Percentiles rank a stretch among this genome's conserved stretches.
Conservation (phyloP, 179 eudicot species). For the Silene coronaria region DNA sequence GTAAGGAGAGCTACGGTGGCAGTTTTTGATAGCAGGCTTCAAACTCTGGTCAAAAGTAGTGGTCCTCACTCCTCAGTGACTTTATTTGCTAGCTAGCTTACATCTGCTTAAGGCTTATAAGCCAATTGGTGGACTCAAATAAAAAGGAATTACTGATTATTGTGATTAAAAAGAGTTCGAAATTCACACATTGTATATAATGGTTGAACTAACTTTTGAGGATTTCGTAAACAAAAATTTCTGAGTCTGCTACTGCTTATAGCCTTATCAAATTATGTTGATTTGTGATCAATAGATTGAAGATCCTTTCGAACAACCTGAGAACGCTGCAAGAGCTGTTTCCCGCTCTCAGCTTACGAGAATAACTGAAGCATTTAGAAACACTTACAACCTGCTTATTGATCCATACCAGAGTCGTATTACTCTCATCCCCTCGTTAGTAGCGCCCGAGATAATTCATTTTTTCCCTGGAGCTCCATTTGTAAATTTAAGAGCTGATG, state of each 20-base stretch:
- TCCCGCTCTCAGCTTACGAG: slow-evolving; percentile 35
- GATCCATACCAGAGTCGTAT: slow-evolving; percentile 35
- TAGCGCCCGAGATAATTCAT: slow-evolving; percentile 36
- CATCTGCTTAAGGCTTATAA: no score
- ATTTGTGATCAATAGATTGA: slow-evolving; percentile 48
- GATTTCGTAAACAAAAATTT: not conserved
- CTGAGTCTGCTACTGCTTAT: not conserved
- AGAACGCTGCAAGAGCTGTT: slow-evolving; percentile 78
- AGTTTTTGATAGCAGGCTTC: no score
- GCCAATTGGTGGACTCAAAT: no score
- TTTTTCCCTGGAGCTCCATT: slow-evolving; percentile 31
- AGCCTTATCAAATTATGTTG: slow-evolving; percentile 6
- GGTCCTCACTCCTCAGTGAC: no score
- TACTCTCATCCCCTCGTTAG: slow-evolving; percentile 37
- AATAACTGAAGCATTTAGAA: slow-evolving; percentile 50
- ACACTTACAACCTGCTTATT: slow-evolving; percentile 36
- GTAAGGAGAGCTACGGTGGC: not conserved
- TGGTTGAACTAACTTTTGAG: not conserved
- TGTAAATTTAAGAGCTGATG: slow-evolving; percentile 13
- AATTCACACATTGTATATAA: no score
- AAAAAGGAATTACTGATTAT: no score
- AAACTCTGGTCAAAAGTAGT: no score
- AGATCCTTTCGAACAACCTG: slow-evolving; percentile 94
- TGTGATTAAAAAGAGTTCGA: no score
- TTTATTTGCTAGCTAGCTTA: no score